Evolutionary conservation across 2,329 filamentous ascomycete species (phyloP).

Genomic region (Fusarium heterosporum): DNA sequence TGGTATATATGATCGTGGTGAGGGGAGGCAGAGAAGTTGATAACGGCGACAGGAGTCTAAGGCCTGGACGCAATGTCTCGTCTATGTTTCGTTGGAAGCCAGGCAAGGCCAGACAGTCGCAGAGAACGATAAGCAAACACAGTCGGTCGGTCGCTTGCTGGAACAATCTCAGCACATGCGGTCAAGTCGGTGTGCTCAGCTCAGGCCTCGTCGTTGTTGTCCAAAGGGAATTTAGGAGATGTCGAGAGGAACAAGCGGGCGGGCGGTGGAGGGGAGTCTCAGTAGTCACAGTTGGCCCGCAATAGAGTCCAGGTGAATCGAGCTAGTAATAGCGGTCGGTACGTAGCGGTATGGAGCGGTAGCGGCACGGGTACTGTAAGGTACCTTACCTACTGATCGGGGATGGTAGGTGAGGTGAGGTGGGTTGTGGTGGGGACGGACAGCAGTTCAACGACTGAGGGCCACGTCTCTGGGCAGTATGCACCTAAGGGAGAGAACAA

Average conservation of each 20-base stretch:
- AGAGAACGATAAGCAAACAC: constrained; percentile 30
- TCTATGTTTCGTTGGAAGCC: constrained; percentile 26
- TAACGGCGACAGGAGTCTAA: constrained; percentile 22
- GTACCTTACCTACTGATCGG: constrained; percentile 27
- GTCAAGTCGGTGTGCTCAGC: constrained; percentile 36
- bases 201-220: constrained; percentile 36
- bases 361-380: constrained; percentile 33
- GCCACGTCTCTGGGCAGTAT: constrained; percentile 33
- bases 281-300: constrained; percentile 32
- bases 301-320: constrained; percentile 34
- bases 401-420: constrained; percentile 19
- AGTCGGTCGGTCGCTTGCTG: constrained; percentile 33
- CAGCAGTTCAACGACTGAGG: constrained; percentile 35
- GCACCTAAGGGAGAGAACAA: background rate
- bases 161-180: constrained; percentile 27
- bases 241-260: constrained; percentile 42
- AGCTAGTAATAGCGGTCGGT: constrained; percentile 36
- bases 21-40: constrained; percentile 37
- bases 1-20: constrained; percentile 28
- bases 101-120: constrained; percentile 17
- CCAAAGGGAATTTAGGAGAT: constrained; percentile 42
- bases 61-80: constrained; percentile 25
- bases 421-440: constrained; percentile 40
- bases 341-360: constrained; percentile 26
- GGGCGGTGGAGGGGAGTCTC: constrained; percentile 44